phyloP scores from a whole-genome alignment of 2,329 filamentous ascomycete species.

The Nigrospora oryzae region DNA sequence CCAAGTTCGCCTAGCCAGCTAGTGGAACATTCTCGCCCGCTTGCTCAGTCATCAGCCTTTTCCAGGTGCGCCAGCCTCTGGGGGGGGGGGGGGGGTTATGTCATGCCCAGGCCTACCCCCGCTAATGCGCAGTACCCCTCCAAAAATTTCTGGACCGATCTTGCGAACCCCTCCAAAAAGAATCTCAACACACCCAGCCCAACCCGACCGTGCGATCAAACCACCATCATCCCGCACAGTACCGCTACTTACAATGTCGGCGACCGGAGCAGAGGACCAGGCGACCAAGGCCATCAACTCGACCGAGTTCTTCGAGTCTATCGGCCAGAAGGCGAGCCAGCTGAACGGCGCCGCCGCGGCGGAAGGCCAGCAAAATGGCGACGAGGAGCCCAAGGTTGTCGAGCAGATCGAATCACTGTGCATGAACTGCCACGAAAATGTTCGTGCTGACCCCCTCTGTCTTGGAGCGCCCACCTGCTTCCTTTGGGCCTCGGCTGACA shows the following conservation, averaged over 20 bases:
- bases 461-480: neutral
- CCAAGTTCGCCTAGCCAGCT: neutral
- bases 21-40: neutral
- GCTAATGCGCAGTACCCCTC: slow-evolving; percentile 6
- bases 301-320: slow-evolving; percentile 51
- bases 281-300: slow-evolving; percentile 20
- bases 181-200: neutral
- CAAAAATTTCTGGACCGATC: slow-evolving; percentile 5
- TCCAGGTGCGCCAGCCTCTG: neutral
- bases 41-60: neutral
- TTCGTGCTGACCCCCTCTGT: slow-evolving; percentile 25
- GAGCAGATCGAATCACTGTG: slow-evolving; percentile 71
- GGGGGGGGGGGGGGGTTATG: slow-evolving; percentile 1
- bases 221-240: neutral
- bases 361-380: slow-evolving; percentile 16
- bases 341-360: slow-evolving; percentile 24
- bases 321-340: slow-evolving; percentile 52
- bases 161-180: slow-evolving; percentile 1
- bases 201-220: neutral
- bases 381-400: slow-evolving; percentile 46
- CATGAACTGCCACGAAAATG: slow-evolving; percentile 80
- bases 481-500: neutral
- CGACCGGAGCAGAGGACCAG: slow-evolving; percentile 23
- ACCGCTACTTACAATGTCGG: slow-evolving; percentile 28
- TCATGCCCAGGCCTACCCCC: slow-evolving; percentile 4